phyloP scores from a whole-genome alignment of 2,329 filamentous ascomycete species.

The Lachnellula arida region DNA sequence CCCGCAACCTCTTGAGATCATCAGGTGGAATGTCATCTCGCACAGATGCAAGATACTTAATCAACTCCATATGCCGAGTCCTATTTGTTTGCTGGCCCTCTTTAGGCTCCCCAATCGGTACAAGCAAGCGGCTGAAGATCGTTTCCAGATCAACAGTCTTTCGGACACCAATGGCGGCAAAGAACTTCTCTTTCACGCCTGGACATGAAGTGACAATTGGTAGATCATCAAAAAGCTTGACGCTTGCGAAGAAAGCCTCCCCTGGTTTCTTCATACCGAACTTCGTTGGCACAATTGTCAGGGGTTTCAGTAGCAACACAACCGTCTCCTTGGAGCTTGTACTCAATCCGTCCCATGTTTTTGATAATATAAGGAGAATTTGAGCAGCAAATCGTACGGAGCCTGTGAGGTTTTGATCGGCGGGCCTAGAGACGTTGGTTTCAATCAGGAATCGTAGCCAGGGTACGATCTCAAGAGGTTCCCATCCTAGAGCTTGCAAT shows the following conservation, averaged over 20 bases:
- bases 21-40: slow-evolving; percentile 78
- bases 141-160: slow-evolving; percentile 94
- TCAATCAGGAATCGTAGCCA: slow-evolving; percentile 83
- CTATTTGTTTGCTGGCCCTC: slow-evolving; percentile 45
- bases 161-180: slow-evolving; percentile 77
- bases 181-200: slow-evolving; percentile 84
- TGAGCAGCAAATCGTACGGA: slow-evolving; percentile 71
- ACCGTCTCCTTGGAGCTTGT: slow-evolving; percentile 61
- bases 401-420: slow-evolving; percentile 65
- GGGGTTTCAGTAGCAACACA: slow-evolving; percentile 56
- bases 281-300: slow-evolving; percentile 84
- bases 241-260: slow-evolving; percentile 89
- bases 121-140: slow-evolving; percentile 82
- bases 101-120: slow-evolving; percentile 47
- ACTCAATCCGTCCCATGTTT: slow-evolving; percentile 81
- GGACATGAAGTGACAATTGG: slow-evolving; percentile 73
- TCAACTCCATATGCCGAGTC: slow-evolving; percentile 91
- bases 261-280: slow-evolving; percentile 79
- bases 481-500: slow-evolving; percentile 79
- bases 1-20: slow-evolving; percentile 73
- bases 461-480: slow-evolving; percentile 73
- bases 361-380: slow-evolving; percentile 76
- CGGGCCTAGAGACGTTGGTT: slow-evolving; percentile 51
- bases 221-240: slow-evolving; percentile 91
- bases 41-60: slow-evolving; percentile 91